Base-by-base conservation (phyloP, 1,284 basidiomycete genomes). In the Meira nashicola region DNA sequence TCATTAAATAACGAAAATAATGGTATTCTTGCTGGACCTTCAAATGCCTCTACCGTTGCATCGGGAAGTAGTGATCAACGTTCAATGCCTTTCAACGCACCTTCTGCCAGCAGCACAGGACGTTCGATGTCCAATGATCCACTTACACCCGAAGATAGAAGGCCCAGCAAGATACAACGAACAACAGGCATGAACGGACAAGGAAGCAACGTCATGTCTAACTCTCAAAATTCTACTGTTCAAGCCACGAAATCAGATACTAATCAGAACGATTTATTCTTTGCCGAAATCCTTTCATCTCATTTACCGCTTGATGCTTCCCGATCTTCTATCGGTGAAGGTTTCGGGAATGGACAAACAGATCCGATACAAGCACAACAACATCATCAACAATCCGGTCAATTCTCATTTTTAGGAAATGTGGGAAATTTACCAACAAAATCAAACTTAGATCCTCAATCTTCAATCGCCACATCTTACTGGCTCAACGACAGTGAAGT, bases 401-500 rank as follows among this genome's bases (percentile, higher is more conserved):
- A 43, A 15, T 43, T 21, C 19, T 15, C 15, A 43, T n/a, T 15
- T 15, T 10, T 43, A 10, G n/a, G 19, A 3, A 43, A 15, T 43
- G 15, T 43, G n/a, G 15, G n/a, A 6, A 15, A 15, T 10, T 4
- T 43, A 10, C 41, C 15, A 43, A 43, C 15, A 3, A 21, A 43
- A 43, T 21, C n/a, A 43, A 43, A 43, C 19, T 43, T 43, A 6
- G 41, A n/a, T 10, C 41, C 28, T 33, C 28, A 33, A 33, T 33
- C 28, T 3, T 19, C 14, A 43, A 43, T 43, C 15, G 40, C 19
- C 40, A 43, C 14, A 5, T 43, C 40, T 43, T 33, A 33, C 8
- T 33, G 28, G 28, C 28, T 33, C 28, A 33, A 33, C 28, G 28
- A 33, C 8, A 33, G 28, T 8, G n/a, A 67, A 70, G 46, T 70